A percentile compares a stretch with the other conserved stretches of the same genome.
These are phyloP conservation scores for Erigeron canadensis DNA, from an alignment of 129 eudicot species.

Conservation along the genomic window DNA sequence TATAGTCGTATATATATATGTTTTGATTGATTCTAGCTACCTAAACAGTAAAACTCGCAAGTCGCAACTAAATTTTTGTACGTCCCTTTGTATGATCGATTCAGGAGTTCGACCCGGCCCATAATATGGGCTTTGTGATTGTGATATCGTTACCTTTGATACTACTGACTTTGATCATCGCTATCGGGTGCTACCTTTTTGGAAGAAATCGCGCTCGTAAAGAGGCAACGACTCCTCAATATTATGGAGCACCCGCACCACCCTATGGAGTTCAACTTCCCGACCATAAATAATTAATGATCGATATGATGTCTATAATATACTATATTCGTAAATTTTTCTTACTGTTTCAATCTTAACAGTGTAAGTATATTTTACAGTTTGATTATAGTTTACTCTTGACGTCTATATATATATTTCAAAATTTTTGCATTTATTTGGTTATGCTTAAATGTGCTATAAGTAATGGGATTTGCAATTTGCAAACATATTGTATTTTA, in stretches of 20 bases:
- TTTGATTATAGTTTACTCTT: not conserved
- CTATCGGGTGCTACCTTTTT: slow-evolving; percentile 29
- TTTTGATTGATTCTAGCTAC: no score
- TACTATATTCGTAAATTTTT: not conserved
- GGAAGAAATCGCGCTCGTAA: slow-evolving; percentile 32
- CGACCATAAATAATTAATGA: slow-evolving; percentile 1
- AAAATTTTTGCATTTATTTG: not conserved
- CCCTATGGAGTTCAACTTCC: slow-evolving; percentile 37
- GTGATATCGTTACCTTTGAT: slow-evolving; percentile 38
- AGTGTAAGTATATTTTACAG: slow-evolving; percentile 9
- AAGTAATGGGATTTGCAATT: no score
- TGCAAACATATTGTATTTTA: no score
- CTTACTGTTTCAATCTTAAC: slow-evolving; percentile 1
- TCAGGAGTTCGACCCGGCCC: slow-evolving; percentile 2
- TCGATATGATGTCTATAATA: not conserved
- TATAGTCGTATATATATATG: no score
- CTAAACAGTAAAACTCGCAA: no score
- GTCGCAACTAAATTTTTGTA: no score
- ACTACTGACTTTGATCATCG: slow-evolving; percentile 25
- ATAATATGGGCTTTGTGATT: slow-evolving; percentile 33
- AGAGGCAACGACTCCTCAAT: slow-evolving; percentile 28
- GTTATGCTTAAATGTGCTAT: no score
- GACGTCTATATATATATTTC: not conserved
- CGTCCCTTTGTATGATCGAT: no score
- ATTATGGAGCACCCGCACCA: slow-evolving; percentile 41